phyloP scores from a whole-genome alignment of 495 filamentous ascomycete genomes.

The Penicillium daleae region DNA sequence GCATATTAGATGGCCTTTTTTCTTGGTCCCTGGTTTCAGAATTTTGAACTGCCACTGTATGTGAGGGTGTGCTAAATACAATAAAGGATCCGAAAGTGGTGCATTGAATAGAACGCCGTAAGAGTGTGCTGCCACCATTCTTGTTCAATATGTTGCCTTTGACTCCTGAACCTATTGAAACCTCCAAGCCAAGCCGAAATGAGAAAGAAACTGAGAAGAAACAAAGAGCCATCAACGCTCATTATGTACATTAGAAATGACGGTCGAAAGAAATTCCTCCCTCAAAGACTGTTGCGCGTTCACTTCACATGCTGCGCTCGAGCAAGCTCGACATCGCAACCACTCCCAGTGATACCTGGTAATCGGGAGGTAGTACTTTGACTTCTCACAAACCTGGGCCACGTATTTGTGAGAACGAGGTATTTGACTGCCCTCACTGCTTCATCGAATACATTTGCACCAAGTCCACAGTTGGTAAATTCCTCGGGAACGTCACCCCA shows the following conservation, averaged over 20 bases:
- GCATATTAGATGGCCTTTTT: too few relatives aligned
- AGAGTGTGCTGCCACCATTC: too few relatives aligned
- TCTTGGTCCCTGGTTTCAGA: too few relatives aligned
- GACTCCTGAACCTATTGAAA: neutral
- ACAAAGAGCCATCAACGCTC: too few relatives aligned
- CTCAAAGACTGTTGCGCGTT: neutral
- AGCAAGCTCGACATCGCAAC: neutral
- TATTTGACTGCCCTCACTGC: conserved; percentile 3
- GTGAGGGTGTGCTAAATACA: too few relatives aligned
- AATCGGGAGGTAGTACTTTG: neutral
- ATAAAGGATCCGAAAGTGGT: too few relatives aligned
- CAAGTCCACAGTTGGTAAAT: neutral
- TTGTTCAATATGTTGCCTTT: too few relatives aligned
- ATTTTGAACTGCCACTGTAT: too few relatives aligned
- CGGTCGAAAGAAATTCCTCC: neutral
- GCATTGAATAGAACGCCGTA: neutral
- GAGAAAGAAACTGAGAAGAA: neutral
- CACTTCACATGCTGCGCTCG: neutral
- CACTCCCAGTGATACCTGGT: neutral
- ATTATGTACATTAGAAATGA: neutral
- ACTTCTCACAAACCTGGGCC: neutral
- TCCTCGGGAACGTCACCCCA: neutral
- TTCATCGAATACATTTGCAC: neutral
- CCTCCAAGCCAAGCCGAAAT: neutral
- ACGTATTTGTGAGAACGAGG: conserved; percentile 1